phyloP scores from a whole-genome alignment of 2,329 filamentous ascomycete species.

The Diplodia seriata region DNA sequence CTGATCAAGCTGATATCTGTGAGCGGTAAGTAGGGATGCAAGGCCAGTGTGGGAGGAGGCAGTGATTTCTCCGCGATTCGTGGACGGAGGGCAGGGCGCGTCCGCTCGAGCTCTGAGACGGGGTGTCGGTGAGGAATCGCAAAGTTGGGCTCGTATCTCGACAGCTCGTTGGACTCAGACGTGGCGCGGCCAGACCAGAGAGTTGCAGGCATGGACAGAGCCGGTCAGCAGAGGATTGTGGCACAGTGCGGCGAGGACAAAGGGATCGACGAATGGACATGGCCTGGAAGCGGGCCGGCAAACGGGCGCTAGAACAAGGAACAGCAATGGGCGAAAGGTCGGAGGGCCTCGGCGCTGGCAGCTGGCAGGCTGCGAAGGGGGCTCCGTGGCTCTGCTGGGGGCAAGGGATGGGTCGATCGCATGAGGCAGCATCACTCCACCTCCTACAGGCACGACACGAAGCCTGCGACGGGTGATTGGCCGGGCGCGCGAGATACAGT shows the following conservation, averaged over 20 bases:
- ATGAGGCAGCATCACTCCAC: constrained; percentile 2
- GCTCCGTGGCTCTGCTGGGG: constrained; percentile 1
- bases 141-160: background rate
- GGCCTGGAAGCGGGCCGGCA: constrained; percentile 16
- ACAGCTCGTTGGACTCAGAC: background rate
- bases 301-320: background rate
- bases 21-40: background rate
- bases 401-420: constrained; percentile 2
- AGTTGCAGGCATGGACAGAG: background rate
- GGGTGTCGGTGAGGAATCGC: background rate
- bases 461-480: background rate
- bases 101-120: background rate
- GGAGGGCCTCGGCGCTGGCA: constrained; percentile 2
- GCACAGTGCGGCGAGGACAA: constrained; percentile 3
- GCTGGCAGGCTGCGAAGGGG: background rate
- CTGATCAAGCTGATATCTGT: constrained; percentile 3
- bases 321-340: constrained; percentile 1
- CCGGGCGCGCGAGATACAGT: background rate
- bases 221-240: constrained; percentile 28
- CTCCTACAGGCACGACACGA: background rate
- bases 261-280: background rate
- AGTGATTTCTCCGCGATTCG: background rate
- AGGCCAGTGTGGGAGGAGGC: background rate
- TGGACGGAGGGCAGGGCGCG: background rate
- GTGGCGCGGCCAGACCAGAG: constrained; percentile 4